Conservation (phyloP, 177 flowering plant genomes). For the Vitis hybrid region DNA sequence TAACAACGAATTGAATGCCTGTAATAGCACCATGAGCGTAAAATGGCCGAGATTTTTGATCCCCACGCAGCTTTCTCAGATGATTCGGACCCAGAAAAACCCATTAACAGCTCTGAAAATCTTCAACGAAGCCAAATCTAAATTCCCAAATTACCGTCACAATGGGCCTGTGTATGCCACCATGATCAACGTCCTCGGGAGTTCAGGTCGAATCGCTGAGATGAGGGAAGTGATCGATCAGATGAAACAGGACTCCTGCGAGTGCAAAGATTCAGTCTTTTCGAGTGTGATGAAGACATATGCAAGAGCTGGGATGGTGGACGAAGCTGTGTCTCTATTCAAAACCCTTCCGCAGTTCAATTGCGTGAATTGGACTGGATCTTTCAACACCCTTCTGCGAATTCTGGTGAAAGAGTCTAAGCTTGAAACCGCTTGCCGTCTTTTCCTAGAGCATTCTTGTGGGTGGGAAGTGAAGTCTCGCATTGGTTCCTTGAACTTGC, state of each 20-base stretch:
- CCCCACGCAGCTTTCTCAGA: conserved; percentile 58
- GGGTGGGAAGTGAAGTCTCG: conserved; percentile 71
- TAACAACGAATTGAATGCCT: neutral
- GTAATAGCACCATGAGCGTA: conserved; percentile 32
- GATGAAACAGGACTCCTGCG: conserved; percentile 73
- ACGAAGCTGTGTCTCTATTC: conserved; percentile 65
- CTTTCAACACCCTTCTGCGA: conserved; percentile 63
- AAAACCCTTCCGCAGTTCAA: conserved; percentile 56
- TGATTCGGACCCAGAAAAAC: conserved; percentile 59
- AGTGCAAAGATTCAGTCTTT: conserved; percentile 60
- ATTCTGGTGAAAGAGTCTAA: conserved; percentile 45
- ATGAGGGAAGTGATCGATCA: conserved; percentile 61
- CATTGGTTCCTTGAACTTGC: conserved; percentile 46
- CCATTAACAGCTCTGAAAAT: conserved; percentile 62
- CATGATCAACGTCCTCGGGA: conserved; percentile 64
- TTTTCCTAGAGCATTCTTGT: conserved; percentile 54
- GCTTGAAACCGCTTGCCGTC: conserved; percentile 36
- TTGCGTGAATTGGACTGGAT: conserved; percentile 68
- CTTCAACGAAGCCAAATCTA: conserved; percentile 61
- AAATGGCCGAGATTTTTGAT: conserved; percentile 83
- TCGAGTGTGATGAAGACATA: conserved; percentile 48
- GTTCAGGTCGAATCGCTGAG: conserved; percentile 42
- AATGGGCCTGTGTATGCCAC: conserved; percentile 78
- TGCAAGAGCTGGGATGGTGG: conserved; percentile 46
- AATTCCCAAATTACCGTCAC: conserved; percentile 67